Evolutionary conservation across 345 rosid species (phyloP).

Genomic region (Acer negundo): DNA sequence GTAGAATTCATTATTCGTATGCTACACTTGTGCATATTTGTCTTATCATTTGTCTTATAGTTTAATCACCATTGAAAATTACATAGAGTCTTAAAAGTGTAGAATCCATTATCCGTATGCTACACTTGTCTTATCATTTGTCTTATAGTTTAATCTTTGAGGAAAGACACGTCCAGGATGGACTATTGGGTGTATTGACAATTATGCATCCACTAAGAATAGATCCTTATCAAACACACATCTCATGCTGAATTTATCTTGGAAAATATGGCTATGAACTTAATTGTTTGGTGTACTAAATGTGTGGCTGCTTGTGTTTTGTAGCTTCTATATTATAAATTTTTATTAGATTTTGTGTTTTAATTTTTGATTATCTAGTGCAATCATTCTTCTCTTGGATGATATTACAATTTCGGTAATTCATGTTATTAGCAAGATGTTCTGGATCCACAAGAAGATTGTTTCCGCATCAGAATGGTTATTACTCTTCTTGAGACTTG

Average conservation of each 20-base stretch:
- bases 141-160: background rate
- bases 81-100: background rate
- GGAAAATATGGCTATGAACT: background rate
- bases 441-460: constrained; percentile 96
- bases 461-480: constrained; percentile 96
- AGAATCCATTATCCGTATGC: background rate
- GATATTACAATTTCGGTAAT: constrained; percentile 16
- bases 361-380: background rate
- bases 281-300: background rate
- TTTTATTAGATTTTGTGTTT: background rate
- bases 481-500: constrained; percentile 93
- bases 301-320: background rate
- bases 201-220: background rate
- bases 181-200: background rate
- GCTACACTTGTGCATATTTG: background rate
- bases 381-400: constrained; percentile 14
- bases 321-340: background rate
- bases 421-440: constrained; percentile 65
- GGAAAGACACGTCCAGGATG: background rate
- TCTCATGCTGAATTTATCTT: background rate
- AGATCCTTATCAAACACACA: background rate
- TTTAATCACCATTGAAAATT: background rate
- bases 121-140: background rate
- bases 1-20: background rate
- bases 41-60: background rate